Evolutionary conservation across 768 basidiomycete species (phyloP), one percentile per base, ranked within the genome.

Genomic region (Podaxis mareebaensis): DNA sequence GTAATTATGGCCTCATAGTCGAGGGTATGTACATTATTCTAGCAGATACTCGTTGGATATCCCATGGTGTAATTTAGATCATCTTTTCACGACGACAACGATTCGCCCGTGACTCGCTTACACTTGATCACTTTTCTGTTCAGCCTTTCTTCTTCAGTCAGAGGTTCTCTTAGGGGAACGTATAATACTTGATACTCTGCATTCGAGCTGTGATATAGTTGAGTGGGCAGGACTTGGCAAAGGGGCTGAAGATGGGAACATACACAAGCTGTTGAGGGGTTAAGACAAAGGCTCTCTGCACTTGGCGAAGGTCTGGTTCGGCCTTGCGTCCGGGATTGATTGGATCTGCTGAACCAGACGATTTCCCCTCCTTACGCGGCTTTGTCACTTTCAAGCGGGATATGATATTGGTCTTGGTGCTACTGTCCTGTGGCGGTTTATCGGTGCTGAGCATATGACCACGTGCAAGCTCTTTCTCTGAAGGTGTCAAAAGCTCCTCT

Each of bases 151-250:
- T 69, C 58, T 12, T 85, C 81, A 2, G 80, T 80, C 55, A 95
- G 74, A 5, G 91, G 87, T 1, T 80, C 76, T 0, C 79, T 81
- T 76, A 95, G 82, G 1, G 92, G 90, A 68, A 95, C 95, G 69
- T 87, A 90, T 33, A 97, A 78, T 17, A 96, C 84, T 71, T 97
- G 95, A 70, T 92, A 95, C 51, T 89, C 80, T 63, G 70, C 91
- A 93, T 53, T 89, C 79, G 62, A 56, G 4, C 54, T 63, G 53
- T 3, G 10, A 56, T 26, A 26, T 24, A 53, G 10, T 3, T 33
- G 15, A 52, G 58, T 17, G 33, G 3, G 22, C 33, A 10, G 40
- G 11, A 11, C 24, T 17, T 38, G 55, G 4, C 17, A 48, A 20
- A 26, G 36, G 46, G 4, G 13, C 11, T 58, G 58, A 39, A 54